Percentiles rank a stretch among this genome's conserved stretches.
phyloP scores from a whole-genome alignment of 2,329 filamentous ascomycete genomes.

The Aspergillus latus region DNA sequence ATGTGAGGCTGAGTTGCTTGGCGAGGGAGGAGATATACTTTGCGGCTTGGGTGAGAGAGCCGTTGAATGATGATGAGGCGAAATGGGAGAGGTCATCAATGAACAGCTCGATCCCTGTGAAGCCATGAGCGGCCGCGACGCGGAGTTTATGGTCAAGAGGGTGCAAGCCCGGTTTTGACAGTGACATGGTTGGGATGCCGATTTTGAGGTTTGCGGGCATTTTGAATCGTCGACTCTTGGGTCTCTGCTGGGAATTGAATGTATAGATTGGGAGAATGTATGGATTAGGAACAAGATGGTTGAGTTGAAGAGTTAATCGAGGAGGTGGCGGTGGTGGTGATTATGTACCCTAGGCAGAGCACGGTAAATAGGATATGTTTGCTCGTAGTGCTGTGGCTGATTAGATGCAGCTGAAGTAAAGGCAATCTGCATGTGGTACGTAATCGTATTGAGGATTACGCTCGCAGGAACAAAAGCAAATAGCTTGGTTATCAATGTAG shows the following conservation, averaged over 20 bases:
- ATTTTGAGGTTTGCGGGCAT: constrained; percentile 36
- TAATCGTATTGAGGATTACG: background rate
- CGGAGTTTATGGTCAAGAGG: constrained; percentile 66
- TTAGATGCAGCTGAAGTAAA: background rate
- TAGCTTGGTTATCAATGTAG: background rate
- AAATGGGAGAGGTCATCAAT: constrained; percentile 37
- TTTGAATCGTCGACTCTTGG: background rate
- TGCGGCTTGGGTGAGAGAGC: constrained; percentile 28
- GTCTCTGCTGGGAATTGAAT: background rate
- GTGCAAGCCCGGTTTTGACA: constrained; percentile 72
- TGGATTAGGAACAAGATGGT: background rate
- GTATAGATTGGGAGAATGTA: background rate
- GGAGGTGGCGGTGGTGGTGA: background rate
- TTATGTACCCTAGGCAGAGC: background rate
- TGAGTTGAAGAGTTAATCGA: background rate
- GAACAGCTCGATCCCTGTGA: constrained; percentile 40
- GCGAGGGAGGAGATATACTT: constrained; percentile 52
- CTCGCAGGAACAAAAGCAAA: background rate
- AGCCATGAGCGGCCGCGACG: constrained; percentile 55
- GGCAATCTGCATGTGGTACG: background rate
- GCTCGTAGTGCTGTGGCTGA: background rate
- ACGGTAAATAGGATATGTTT: background rate
- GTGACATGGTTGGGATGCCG: constrained; percentile 73
- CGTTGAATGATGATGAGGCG: constrained; percentile 25
- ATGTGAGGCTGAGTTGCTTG: constrained; percentile 29